Conservation (phyloP, 345 rosid genomes). For the Durio zibethinus region DNA sequence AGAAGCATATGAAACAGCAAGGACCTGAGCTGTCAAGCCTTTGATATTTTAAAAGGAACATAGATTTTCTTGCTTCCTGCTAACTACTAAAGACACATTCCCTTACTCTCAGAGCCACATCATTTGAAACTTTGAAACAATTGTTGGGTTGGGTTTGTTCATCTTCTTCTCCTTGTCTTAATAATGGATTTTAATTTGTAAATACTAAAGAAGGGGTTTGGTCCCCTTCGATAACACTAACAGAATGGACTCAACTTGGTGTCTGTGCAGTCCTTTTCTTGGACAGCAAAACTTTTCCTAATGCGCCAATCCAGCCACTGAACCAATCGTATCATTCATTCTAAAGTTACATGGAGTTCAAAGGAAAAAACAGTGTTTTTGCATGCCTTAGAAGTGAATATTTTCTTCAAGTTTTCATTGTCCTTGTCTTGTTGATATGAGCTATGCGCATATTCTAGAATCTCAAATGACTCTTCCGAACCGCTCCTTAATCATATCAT, state of each 20-base stretch:
- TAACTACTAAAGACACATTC: slow-evolving; percentile 3
- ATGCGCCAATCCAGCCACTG: background rate
- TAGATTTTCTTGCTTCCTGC: slow-evolving; percentile 3
- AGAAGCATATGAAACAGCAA: slow-evolving; percentile 4
- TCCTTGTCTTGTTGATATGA: background rate
- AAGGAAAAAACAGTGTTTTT: background rate
- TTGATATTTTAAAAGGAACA: slow-evolving; percentile 2
- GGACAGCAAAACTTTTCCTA: background rate
- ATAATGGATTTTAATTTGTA: background rate
- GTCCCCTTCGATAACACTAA: background rate
- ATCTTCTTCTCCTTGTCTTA: slow-evolving; percentile 4
- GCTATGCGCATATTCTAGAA: background rate
- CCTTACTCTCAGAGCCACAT: background rate
- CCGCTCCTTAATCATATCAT: background rate
- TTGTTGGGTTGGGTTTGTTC: background rate
- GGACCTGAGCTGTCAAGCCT: slow-evolving; percentile 23
- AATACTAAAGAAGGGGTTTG: background rate
- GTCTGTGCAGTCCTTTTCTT: slow-evolving; percentile 19
- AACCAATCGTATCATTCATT: background rate
- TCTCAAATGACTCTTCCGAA: background rate
- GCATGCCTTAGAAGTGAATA: slow-evolving; percentile 6
- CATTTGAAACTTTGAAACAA: slow-evolving; percentile 3
- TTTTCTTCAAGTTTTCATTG: background rate
- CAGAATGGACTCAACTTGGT: slow-evolving; percentile 1
- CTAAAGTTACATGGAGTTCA: background rate